Conservation (phyloP, 1,139 yeast species). For the Lipomyces yarrowii region DNA sequence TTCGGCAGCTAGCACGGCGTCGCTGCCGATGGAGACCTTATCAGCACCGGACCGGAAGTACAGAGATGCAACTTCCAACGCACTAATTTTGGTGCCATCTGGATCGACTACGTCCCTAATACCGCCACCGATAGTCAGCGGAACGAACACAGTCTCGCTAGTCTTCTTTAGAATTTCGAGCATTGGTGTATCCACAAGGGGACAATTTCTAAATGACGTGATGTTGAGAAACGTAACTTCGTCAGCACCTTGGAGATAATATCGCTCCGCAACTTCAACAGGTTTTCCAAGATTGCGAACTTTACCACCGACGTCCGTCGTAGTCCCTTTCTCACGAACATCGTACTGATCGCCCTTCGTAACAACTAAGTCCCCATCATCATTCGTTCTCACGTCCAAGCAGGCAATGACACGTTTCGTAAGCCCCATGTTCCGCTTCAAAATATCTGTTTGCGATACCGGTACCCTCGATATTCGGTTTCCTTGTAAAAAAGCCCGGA, state of each 20-base stretch:
- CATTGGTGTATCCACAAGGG: slow-evolving; percentile 92
- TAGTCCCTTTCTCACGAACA: slow-evolving; percentile 72
- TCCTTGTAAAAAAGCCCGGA: slow-evolving; percentile 69
- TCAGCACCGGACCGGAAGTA: slow-evolving; percentile 97
- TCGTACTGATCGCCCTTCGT: slow-evolving; percentile 98
- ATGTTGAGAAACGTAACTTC: slow-evolving; percentile 93
- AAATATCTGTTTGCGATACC: slow-evolving; percentile 44
- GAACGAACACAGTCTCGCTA: slow-evolving; percentile 90
- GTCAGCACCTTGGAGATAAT: slow-evolving; percentile 93
- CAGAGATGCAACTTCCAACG: slow-evolving; percentile 84
- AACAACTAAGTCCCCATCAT: slow-evolving; percentile 90
- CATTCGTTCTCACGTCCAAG: slow-evolving; percentile 93
- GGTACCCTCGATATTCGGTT: slow-evolving; percentile 41
- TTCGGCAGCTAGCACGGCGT: slow-evolving; percentile 91
- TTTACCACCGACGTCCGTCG: slow-evolving; percentile 43
- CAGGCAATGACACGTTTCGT: slow-evolving; percentile 94
- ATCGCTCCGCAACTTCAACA: slow-evolving; percentile 85
- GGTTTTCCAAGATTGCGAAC: slow-evolving; percentile 96
- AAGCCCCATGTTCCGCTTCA: slow-evolving; percentile 57
- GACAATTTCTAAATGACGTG: slow-evolving; percentile 92
- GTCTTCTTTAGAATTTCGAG: slow-evolving; percentile 79
- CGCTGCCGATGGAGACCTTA: slow-evolving; percentile 96
- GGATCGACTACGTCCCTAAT: slow-evolving; percentile 88
- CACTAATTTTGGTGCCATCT: slow-evolving; percentile 72
- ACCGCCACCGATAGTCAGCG: slow-evolving; percentile 97